Conservation (phyloP, 495 filamentous ascomycete genomes). For the Hapsidospora chrysogenum region DNA sequence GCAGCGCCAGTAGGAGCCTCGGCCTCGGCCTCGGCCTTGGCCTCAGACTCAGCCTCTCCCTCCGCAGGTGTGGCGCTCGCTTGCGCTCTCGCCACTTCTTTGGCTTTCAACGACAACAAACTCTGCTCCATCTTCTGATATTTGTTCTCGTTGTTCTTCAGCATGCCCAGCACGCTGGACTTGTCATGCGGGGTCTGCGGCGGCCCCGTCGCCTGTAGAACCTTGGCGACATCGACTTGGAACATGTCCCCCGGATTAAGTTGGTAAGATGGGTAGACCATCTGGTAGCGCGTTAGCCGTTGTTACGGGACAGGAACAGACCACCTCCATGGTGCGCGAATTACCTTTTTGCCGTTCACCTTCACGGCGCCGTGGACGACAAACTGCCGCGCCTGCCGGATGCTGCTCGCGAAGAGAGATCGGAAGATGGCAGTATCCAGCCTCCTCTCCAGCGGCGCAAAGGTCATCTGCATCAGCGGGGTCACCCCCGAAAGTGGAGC, state of each 20-base stretch:
- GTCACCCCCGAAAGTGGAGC: slow-evolving; percentile 16
- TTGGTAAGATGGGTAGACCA: slow-evolving; percentile 82
- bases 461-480: slow-evolving; percentile 88
- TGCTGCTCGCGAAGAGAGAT: slow-evolving; percentile 83
- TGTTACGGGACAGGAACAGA: too few species aligned
- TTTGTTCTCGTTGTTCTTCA: neutral
- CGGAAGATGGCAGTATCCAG: slow-evolving; percentile 86
- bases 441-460: slow-evolving; percentile 74
- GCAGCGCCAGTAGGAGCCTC: neutral
- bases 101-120: neutral
- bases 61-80: slow-evolving; percentile 2
- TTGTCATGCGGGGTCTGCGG: neutral
- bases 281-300: slow-evolving; percentile 33
- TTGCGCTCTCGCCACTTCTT: slow-evolving; percentile 1
- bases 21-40: slow-evolving; percentile 4
- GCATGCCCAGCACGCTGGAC: neutral
- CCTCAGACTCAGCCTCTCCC: slow-evolving; percentile 15
- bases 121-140: neutral
- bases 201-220: slow-evolving; percentile 61
- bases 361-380: slow-evolving; percentile 83
- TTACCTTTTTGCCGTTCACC: slow-evolving; percentile 90
- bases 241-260: slow-evolving; percentile 97
- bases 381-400: slow-evolving; percentile 88
- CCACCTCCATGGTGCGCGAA: too few species aligned
- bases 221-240: slow-evolving; percentile 76